Evolutionary conservation across 306 rosid genomes (phyloP), one percentile per base, ranked within the genome.

Genomic region (Mimosa bimucronata): DNA sequence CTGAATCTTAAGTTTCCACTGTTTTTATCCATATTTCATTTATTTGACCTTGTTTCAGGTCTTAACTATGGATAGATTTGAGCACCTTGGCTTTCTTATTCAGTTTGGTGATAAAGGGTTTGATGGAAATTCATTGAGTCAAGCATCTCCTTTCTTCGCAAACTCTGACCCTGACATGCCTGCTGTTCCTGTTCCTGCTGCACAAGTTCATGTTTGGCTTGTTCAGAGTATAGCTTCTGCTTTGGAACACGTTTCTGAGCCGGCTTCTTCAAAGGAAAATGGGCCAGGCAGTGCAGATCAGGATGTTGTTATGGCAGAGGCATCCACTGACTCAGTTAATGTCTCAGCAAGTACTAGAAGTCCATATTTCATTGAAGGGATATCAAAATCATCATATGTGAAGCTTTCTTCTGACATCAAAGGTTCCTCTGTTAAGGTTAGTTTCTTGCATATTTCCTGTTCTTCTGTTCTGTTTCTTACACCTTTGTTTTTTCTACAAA

Each of bases 101-200:
- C 92, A 96, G 62, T 93, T 90, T 84, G 99, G 92, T 73, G 99
- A 93, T 37, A 93, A 90, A 80, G 99, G 92, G 81, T 78, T 80
- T 64, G 97, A 86, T 74, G 92, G 95, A 85, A 84, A 82, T 85
- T 85, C 86, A 55, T 83, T 96, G 81, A 88, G 98, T 83, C 97
- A 96, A 75, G 80, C 73, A 74, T 93, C 99, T 85, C 99, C 98
- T 1, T 96, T 96, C 87, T 96, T 96, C 53, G 98, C 99, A 13
- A 96, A 96, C 79, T 96, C 98, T 5, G 99, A 96, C 88, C 98
- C 99, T 34, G 97, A 91, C 83, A 96, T 96, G 99, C 99, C 99
- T 66, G 99, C 97, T 3, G 98, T 87, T 86, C 98, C 97, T 52
- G 94, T 90, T 82, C 91, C 98, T 40, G 97, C 92, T 31, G 80